Percentiles rank a stretch among this genome's conserved stretches.
These are phyloP conservation scores for Mucor mucedo DNA, from an alignment of 371 early-diverging fungal species.

Conservation along the genomic window DNA sequence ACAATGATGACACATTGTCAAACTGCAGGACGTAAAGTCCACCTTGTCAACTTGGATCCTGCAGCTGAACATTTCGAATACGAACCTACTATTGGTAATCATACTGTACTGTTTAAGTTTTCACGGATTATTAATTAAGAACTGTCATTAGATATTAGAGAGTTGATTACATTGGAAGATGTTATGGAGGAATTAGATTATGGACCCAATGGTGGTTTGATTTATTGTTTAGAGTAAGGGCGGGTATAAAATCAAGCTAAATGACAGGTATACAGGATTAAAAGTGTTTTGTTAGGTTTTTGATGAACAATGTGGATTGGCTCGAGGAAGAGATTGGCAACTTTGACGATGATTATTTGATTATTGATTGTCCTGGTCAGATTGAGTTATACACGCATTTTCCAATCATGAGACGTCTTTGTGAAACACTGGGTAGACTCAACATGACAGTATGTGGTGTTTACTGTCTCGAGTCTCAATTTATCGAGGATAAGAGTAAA, in stretches of 20 bases:
- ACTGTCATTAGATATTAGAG: constrained; percentile 74
- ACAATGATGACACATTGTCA: constrained; percentile 94
- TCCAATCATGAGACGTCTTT: constrained; percentile 87
- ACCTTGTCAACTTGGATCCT: constrained; percentile 98
- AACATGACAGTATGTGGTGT: constrained; percentile 87
- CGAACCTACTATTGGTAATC: constrained; percentile 74
- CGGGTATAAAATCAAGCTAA: background rate
- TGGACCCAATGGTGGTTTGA: constrained; percentile 99
- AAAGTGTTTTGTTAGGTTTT: constrained; percentile 49
- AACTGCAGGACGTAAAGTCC: constrained; percentile 80
- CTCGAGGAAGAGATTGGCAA: constrained; percentile 91
- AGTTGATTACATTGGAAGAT: constrained; percentile 95
- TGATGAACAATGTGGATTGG: constrained; percentile 96
- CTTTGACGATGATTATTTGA: constrained; percentile 94
- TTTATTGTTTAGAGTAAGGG: constrained; percentile 91
- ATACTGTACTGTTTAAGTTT: too few relatives aligned
- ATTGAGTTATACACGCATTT: constrained; percentile 99
- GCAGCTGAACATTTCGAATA: constrained; percentile 96
- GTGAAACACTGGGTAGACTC: constrained; percentile 70
- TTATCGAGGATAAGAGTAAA: constrained; percentile 93
- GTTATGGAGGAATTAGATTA: constrained; percentile 97
- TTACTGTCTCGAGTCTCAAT: constrained; percentile 94
- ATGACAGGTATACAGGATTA: background rate
- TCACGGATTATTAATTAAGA: too few relatives aligned
- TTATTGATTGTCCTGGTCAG: constrained; percentile 99